Percentiles rank a stretch among this genome's conserved stretches.
Evolutionary conservation across 2,329 filamentous ascomycete species (phyloP).

Genomic region (Didymella segeticola): DNA sequence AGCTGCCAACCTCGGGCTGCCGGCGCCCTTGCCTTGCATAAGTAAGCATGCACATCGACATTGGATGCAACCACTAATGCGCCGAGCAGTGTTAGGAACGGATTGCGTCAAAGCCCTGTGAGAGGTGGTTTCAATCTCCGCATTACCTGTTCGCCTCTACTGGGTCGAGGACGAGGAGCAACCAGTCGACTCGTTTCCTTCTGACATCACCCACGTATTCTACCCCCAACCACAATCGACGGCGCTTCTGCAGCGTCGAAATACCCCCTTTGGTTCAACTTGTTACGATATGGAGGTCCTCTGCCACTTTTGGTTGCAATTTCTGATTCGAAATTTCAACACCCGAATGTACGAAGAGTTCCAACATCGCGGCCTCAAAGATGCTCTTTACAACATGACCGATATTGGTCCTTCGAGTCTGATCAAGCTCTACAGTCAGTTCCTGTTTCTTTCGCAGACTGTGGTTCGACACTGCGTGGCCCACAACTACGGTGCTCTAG

Average conservation of each 20-base stretch:
- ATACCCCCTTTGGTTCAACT: slow-evolving; percentile 52
- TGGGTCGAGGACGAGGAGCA: slow-evolving; percentile 59
- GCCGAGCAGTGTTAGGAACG: slow-evolving; percentile 29
- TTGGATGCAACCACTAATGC: not conserved
- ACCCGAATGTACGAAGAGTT: slow-evolving; percentile 78
- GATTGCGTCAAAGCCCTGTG: slow-evolving; percentile 25
- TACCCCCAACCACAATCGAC: slow-evolving; percentile 58
- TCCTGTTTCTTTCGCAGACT: slow-evolving; percentile 57
- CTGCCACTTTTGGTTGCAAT: slow-evolving; percentile 78
- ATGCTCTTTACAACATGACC: slow-evolving; percentile 60
- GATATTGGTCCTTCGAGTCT: slow-evolving; percentile 67
- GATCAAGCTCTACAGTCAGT: slow-evolving; percentile 69
- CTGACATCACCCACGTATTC: slow-evolving; percentile 56
- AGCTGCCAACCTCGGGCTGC: slow-evolving; percentile 46
- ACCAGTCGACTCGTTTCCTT: slow-evolving; percentile 52
- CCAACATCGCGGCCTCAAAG: slow-evolving; percentile 69
- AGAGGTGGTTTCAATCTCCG: slow-evolving; percentile 28
- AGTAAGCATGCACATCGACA: slow-evolving; percentile 33
- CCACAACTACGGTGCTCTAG: slow-evolving; percentile 62
- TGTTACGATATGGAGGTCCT: slow-evolving; percentile 69
- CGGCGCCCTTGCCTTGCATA: slow-evolving; percentile 43
- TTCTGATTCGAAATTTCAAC: slow-evolving; percentile 76
- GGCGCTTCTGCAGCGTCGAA: slow-evolving; percentile 58
- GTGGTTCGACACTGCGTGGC: slow-evolving; percentile 62
- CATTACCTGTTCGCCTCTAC: slow-evolving; percentile 48